phyloP scores from a whole-genome alignment of 2,329 filamentous ascomycete genomes.

The Aspergillus texensis region DNA sequence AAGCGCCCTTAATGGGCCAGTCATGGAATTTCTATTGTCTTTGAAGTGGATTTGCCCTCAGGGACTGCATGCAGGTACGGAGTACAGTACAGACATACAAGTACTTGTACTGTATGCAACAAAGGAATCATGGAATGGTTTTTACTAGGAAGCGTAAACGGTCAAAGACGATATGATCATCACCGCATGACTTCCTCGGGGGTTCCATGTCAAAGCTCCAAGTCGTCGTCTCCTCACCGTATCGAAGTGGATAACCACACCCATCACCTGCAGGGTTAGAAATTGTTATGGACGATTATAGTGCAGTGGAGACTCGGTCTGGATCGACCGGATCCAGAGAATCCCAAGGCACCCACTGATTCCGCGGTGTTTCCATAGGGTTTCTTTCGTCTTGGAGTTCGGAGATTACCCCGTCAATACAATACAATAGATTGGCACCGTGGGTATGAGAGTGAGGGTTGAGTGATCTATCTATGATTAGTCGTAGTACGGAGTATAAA shows the following conservation, averaged over 20 bases:
- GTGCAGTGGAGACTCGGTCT: conserved; percentile 1
- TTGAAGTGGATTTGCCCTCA: background rate
- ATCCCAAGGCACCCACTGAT: background rate
- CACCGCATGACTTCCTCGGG: background rate
- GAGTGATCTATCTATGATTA: background rate
- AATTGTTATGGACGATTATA: background rate
- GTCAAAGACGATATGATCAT: background rate
- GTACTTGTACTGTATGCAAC: background rate
- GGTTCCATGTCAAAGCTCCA: background rate
- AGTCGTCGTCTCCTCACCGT: background rate
- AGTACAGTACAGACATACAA: background rate
- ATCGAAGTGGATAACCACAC: background rate
- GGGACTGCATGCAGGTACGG: background rate
- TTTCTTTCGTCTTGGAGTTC: background rate
- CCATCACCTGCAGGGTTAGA: conserved; percentile 1
- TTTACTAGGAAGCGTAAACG: background rate
- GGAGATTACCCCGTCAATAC: background rate
- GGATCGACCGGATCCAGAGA: conserved; percentile 4
- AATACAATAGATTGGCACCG: background rate
- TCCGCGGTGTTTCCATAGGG: background rate
- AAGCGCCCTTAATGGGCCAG: background rate
- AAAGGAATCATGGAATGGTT: background rate
- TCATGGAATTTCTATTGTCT: background rate
- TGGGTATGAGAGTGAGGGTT: background rate
- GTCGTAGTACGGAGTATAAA: background rate